Evolutionary conservation across 208 protist genomes (phyloP).

Genomic region (Lotmaria passim): DNA sequence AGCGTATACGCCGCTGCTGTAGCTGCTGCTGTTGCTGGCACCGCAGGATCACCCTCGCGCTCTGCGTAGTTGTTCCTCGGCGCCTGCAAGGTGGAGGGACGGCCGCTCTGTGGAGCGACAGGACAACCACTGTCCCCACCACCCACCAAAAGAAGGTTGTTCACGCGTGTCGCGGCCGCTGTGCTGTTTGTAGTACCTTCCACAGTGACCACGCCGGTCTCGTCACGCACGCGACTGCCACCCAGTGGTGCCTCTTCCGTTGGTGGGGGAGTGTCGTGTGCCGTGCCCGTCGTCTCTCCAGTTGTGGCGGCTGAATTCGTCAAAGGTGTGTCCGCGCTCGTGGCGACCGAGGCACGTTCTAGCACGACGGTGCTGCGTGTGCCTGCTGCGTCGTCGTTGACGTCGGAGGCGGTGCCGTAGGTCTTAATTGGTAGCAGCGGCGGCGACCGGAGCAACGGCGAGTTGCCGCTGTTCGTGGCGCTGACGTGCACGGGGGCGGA

Average conservation of each 20-base stretch:
- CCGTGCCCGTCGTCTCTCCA: not conserved
- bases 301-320: no score
- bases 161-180: not conserved
- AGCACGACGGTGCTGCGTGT: slow-evolving; percentile 7
- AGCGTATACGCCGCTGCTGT: not conserved
- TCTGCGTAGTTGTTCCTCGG: not conserved
- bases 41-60: no score
- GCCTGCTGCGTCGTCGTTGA: slow-evolving; percentile 16
- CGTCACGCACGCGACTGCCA: not conserved
- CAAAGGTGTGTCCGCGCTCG: no score
- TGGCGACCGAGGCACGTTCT: not conserved
- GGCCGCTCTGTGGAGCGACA: no score
- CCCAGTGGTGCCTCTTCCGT: not conserved
- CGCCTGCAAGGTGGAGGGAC: not conserved
- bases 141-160: not conserved
- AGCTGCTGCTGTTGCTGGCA: no score
- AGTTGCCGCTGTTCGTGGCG: not conserved
- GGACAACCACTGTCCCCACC: not conserved
- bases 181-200: no score
- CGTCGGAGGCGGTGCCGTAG: slow-evolving; percentile 23
- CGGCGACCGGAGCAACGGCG: slow-evolving; percentile 9
- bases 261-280: not conserved
- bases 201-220: not conserved
- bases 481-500: not conserved
- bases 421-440: slow-evolving; percentile 1